Conservation (phyloP, 139 green algal genomes). For the Chloropicon primus region DNA sequence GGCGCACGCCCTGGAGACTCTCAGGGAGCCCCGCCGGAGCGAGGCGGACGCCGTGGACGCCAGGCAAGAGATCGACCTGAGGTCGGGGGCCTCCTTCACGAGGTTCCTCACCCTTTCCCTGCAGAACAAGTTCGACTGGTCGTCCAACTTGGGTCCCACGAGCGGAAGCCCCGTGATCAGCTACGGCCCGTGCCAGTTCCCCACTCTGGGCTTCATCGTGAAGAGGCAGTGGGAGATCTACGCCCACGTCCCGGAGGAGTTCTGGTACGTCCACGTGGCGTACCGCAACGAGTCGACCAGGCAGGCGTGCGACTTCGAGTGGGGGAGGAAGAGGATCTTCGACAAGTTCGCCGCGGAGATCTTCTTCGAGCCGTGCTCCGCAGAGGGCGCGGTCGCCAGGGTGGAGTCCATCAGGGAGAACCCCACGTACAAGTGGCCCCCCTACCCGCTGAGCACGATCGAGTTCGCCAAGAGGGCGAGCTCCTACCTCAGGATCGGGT, state of each 20-base stretch:
- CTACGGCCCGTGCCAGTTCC: slow-evolving; percentile 87
- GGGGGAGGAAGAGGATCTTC: neutral
- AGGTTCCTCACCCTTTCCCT: slow-evolving; percentile 89
- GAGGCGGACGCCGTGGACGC: slow-evolving; percentile 82
- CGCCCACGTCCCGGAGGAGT: slow-evolving; percentile 77
- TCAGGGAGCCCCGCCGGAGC: slow-evolving; percentile 52
- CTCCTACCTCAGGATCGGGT: slow-evolving; percentile 48
- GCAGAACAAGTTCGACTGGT: slow-evolving; percentile 67
- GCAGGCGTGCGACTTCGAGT: neutral
- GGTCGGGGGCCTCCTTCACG: slow-evolving; percentile 89
- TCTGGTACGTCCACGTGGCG: slow-evolving; percentile 66
- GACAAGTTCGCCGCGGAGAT: neutral
- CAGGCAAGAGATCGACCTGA: slow-evolving; percentile 82
- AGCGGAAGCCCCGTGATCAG: slow-evolving; percentile 47
- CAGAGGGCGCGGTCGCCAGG: neutral
- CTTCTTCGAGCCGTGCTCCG: neutral
- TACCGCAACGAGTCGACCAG: neutral
- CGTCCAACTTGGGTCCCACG: slow-evolving; percentile 1
- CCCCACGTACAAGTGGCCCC: slow-evolving; percentile 32
- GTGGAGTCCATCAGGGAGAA: neutral
- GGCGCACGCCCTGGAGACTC: slow-evolving; percentile 29
- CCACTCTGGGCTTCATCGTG: slow-evolving; percentile 93
- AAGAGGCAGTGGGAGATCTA: slow-evolving; percentile 89
- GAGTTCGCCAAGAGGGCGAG: slow-evolving; percentile 89
- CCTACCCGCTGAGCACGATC: slow-evolving; percentile 79